Conservation (phyloP, 2,329 filamentous ascomycete genomes). For the Calycina marina region DNA sequence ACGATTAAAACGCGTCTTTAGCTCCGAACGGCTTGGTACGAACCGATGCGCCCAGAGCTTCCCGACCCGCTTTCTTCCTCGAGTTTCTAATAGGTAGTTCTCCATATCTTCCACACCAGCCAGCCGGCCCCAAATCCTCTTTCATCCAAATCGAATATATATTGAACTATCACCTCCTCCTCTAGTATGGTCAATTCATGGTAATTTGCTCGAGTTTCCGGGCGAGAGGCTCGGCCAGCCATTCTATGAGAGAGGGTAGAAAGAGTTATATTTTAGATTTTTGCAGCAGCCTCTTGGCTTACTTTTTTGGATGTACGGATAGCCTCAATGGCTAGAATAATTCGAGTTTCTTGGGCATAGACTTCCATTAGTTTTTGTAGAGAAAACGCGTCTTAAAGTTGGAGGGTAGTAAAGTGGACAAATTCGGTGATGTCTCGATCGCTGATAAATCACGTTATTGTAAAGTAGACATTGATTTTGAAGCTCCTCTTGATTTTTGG, state of each 20-base stretch:
- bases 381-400: not conserved
- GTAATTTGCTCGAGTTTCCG: not conserved
- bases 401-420: no score
- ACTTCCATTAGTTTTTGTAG: not conserved
- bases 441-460: no score
- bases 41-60: no score
- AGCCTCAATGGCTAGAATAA: not conserved
- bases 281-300: not conserved
- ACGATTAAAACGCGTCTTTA: no score
- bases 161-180: constrained; percentile 1
- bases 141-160: not conserved
- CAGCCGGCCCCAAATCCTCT: not conserved
- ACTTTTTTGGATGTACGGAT: not conserved
- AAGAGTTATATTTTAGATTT: not conserved
- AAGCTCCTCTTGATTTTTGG: no score
- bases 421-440: no score
- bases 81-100: no score
- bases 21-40: no score
- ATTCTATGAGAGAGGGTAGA: not conserved
- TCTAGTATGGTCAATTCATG: not conserved
- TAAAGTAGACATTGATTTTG: no score
- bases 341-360: not conserved
- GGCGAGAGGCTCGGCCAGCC: not conserved
- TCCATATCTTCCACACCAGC: not conserved
- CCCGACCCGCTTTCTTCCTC: no score